Percentiles rank a stretch among this genome's conserved stretches.
Conservation (phyloP, 345 rosid species). For the Lepidium sativum region DNA sequence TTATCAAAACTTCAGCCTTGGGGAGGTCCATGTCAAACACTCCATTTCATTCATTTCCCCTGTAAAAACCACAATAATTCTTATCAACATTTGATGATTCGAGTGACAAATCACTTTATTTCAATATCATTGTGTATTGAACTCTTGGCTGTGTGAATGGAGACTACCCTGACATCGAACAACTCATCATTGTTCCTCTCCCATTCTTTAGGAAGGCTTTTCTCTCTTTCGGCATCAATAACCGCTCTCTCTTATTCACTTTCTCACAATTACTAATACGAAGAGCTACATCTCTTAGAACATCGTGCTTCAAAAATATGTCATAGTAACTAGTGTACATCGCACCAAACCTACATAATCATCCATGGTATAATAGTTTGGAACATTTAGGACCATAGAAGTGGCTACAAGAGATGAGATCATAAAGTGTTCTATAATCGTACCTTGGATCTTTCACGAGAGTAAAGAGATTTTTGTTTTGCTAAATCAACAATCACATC, state of each 20-base stretch:
- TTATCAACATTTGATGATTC: background rate
- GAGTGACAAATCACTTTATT: background rate
- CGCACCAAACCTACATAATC: slow-evolving; percentile 53
- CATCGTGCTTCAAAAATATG: slow-evolving; percentile 66
- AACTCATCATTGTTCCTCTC: slow-evolving; percentile 51
- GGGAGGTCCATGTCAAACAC: slow-evolving; percentile 74
- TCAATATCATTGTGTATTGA: background rate
- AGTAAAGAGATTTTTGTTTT: slow-evolving; percentile 67
- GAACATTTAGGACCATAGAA: background rate
- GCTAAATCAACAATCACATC: slow-evolving; percentile 67
- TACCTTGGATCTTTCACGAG: slow-evolving; percentile 75
- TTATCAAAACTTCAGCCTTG: slow-evolving; percentile 73
- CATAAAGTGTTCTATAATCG: background rate
- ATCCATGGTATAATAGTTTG: background rate
- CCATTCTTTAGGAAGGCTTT: slow-evolving; percentile 68
- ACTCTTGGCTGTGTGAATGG: slow-evolving; percentile 61
- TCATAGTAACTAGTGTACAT: slow-evolving; percentile 61
- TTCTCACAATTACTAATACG: slow-evolving; percentile 41
- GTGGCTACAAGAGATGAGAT: background rate
- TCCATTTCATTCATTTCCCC: slow-evolving; percentile 84
- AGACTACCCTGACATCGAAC: slow-evolving; percentile 63
- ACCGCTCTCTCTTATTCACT: slow-evolving; percentile 40
- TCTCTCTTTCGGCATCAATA: slow-evolving; percentile 67
- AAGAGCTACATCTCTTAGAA: slow-evolving; percentile 77
- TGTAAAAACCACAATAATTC: slow-evolving; percentile 13